A percentile compares a stretch with the other conserved stretches of the same genome.
Conservation (phyloP, 345 rosid genomes). For the Lepidium didymum region DNA sequence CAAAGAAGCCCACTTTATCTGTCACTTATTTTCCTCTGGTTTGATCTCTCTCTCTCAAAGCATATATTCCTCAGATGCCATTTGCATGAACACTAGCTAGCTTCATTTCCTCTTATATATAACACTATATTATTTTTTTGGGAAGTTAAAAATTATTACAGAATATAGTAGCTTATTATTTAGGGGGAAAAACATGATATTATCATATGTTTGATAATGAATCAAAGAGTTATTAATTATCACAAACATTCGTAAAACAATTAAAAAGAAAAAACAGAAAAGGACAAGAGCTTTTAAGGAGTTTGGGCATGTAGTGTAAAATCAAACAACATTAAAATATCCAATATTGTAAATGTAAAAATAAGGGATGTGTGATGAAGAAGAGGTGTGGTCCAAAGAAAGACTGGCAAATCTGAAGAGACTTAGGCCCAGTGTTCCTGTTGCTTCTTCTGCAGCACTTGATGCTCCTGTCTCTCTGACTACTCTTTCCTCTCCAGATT, state of each 20-base stretch:
- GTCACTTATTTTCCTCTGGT: slow-evolving; percentile 13
- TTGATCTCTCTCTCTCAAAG: background rate
- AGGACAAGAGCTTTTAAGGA: slow-evolving; percentile 34
- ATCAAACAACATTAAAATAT: slow-evolving; percentile 33
- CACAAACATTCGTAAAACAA: background rate
- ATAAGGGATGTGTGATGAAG: slow-evolving; percentile 7
- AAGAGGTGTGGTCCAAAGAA: slow-evolving; percentile 29
- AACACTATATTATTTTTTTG: slow-evolving; percentile 4
- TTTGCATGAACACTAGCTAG: slow-evolving; percentile 31
- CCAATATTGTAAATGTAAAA: slow-evolving; percentile 29
- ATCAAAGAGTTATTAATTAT: background rate
- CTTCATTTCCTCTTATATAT: slow-evolving; percentile 20
- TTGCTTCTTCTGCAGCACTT: slow-evolving; percentile 40
- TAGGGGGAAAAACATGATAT: background rate
- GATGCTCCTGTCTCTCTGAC: slow-evolving; percentile 39
- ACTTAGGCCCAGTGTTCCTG: slow-evolving; percentile 32
- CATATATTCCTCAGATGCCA: slow-evolving; percentile 26
- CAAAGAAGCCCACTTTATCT: slow-evolving; percentile 19
- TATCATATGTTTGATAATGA: background rate
- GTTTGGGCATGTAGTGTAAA: slow-evolving; percentile 34
- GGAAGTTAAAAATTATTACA: background rate
- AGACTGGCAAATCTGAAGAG: slow-evolving; percentile 33
- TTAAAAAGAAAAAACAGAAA: background rate
- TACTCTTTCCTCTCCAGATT: slow-evolving; percentile 19
- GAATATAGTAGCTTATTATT: background rate